A percentile compares a stretch with the other conserved stretches of the same genome.
Conservation (phyloP, 192 early-diverging fungal species). For the Coemansia sp. region DNA sequence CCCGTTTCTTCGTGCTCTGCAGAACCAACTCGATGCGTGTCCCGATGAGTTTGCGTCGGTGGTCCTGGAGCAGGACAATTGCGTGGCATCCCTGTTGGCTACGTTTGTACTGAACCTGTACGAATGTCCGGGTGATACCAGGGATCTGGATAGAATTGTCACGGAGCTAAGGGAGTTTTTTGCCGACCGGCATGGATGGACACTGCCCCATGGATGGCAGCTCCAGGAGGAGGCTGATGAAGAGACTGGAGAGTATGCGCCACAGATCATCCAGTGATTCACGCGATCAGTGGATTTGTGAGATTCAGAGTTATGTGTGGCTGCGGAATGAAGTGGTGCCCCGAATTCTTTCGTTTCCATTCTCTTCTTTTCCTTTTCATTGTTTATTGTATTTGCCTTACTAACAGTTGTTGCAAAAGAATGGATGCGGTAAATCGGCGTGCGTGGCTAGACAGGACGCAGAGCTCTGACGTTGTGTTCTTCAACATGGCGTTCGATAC, state of each 20-base stretch:
- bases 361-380: not conserved
- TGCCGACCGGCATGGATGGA: slow-evolving; percentile 63
- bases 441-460: slow-evolving; percentile 25
- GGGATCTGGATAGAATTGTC: slow-evolving; percentile 46
- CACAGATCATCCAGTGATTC: too few species aligned
- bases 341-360: not conserved
- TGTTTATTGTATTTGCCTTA: not conserved
- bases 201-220: slow-evolving; percentile 59
- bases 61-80: slow-evolving; percentile 37
- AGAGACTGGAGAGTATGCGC: slow-evolving; percentile 71
- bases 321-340: not conserved
- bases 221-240: slow-evolving; percentile 54
- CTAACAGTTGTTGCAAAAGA: not conserved
- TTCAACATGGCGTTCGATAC: slow-evolving; percentile 37
- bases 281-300: slow-evolving; percentile 60
- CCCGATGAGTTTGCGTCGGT: slow-evolving; percentile 35
- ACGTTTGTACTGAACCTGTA: slow-evolving; percentile 47
- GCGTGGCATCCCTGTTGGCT: slow-evolving; percentile 34
- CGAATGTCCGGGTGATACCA: slow-evolving; percentile 22
- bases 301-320: not conserved
- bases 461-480: slow-evolving; percentile 39
- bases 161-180: slow-evolving; percentile 56
- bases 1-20: slow-evolving; percentile 56
- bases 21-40: slow-evolving; percentile 13
- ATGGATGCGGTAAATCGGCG: slow-evolving; percentile 16